phyloP scores from a whole-genome alignment of 192 early-diverging fungal species.

The Rhizophagus prolifer region DNA sequence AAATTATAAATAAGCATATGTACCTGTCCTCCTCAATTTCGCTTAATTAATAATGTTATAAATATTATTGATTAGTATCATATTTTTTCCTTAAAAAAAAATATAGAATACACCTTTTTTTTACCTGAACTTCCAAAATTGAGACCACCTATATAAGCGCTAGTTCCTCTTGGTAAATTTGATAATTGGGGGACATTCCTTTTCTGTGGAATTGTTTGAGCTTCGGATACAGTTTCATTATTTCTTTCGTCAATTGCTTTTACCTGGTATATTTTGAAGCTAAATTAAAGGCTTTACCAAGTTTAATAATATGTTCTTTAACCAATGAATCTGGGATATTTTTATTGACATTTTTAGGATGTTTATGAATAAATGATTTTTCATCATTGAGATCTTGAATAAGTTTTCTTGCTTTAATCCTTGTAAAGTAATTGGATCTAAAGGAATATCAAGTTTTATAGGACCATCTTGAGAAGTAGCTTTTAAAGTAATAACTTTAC shows the following conservation, averaged over 20 bases:
- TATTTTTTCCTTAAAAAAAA: no score
- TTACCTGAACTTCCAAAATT: no score
- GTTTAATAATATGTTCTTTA: conserved; percentile 3
- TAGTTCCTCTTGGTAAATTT: neutral
- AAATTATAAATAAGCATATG: no score
- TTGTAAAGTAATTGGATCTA: conserved; percentile 12
- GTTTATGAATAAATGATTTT: conserved; percentile 15
- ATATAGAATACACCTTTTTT: no score
- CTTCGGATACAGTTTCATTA: neutral
- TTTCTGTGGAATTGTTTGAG: neutral
- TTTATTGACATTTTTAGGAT: neutral
- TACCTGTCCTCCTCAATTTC: no score
- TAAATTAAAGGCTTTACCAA: conserved; percentile 6
- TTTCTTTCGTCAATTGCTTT: neutral
- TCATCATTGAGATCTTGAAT: conserved; percentile 24
- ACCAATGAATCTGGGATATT: neutral
- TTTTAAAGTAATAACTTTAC: neutral
- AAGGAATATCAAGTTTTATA: neutral
- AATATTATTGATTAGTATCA: no score
- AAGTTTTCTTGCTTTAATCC: conserved; percentile 17
- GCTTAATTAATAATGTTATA: no score
- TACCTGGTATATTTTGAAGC: conserved; percentile 25
- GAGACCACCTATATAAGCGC: no score
- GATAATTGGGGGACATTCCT: neutral
- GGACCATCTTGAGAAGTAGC: conserved; percentile 10